Evolutionary conservation across 805 yeast genomes (phyloP), one percentile per base, ranked within the genome.

Genomic region (Hanseniaspora nectarophila): DNA sequence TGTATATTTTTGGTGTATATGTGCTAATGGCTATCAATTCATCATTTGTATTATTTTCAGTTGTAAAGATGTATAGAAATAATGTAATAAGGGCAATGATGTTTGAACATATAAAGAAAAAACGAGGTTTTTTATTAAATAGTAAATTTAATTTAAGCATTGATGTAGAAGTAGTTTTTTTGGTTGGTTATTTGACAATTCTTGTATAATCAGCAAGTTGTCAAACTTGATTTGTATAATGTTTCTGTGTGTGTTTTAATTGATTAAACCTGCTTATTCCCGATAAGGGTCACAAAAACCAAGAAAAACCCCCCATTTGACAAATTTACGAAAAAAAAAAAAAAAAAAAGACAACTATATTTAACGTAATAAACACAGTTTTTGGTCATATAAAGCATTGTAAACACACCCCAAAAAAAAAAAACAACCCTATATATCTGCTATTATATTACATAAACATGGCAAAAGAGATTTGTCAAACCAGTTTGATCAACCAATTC

Each of bases 401-500:
- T n/a, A n/a, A n/a, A n/a, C 4, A 34, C 18, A 6, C 23, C 38
- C 38, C 10, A 34, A 34, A 10, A 34, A 9, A 34, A 34, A 1
- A 26, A n/a, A n/a, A n/a, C n/a, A n/a, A n/a, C n/a, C n/a, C n/a
- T n/a, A n/a, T n/a, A n/a, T n/a, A n/a, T n/a, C 40, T 21, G 7
- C 26, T 37, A 8, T 21, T 21, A 21, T n/a, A 10, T 35, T 18
- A 4, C 39, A 35, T 21, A 21, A 21, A 10, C 12, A 37, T 37
- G 40, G 16, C 40, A 28, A 29, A 18, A 7, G 35, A 20, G 3
- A 10, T n/a, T 18, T 12, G 18, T 8, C 8, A 18, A 20, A 20
- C 8, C 7, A 26, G 16, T 13, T 16, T 21, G 10, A 28, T 21
- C 8, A 15, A 32, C 15, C 85, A 82, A 5, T 67, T 72, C 48